Conservation (phyloP, 169 alveolate species). For the Plasmodium adleri region DNA sequence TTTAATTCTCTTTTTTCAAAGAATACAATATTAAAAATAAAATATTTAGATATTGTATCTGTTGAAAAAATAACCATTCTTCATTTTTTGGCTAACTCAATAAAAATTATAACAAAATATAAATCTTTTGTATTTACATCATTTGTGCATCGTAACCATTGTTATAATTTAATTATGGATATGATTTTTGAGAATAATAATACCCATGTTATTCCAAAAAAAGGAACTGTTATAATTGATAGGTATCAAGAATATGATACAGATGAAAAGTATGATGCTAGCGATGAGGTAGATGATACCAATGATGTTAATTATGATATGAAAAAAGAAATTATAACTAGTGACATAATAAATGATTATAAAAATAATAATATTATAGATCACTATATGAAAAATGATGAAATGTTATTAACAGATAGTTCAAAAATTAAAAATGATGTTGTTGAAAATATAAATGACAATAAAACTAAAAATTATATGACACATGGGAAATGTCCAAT, state of each 20-base stretch:
- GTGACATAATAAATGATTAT: neutral
- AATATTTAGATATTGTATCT: constrained; percentile 10
- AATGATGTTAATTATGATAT: neutral
- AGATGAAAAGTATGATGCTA: neutral
- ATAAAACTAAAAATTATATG: too few relatives aligned
- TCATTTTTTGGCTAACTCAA: constrained; percentile 20
- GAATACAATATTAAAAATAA: constrained; percentile 17
- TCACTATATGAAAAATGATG: neutral
- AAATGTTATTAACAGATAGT: neutral
- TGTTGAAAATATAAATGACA: too few relatives aligned
- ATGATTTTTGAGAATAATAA: constrained; percentile 17
- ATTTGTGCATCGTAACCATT: constrained; percentile 35
- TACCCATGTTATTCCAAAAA: constrained; percentile 22
- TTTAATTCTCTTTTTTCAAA: constrained; percentile 28
- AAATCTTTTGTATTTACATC: constrained; percentile 34
- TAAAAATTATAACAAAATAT: constrained; percentile 23
- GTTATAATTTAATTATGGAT: constrained; percentile 16
- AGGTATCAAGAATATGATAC: neutral
- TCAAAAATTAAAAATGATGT: too few relatives aligned
- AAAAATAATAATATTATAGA: neutral
- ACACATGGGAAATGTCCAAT: too few relatives aligned
- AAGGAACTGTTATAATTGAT: constrained; percentile 15
- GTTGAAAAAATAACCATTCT: constrained; percentile 12
- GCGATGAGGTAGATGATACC: constrained; percentile 3
- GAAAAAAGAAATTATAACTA: neutral